Conservation (phyloP, 768 basidiomycete genomes). For the Boletus eberwhitei region DNA sequence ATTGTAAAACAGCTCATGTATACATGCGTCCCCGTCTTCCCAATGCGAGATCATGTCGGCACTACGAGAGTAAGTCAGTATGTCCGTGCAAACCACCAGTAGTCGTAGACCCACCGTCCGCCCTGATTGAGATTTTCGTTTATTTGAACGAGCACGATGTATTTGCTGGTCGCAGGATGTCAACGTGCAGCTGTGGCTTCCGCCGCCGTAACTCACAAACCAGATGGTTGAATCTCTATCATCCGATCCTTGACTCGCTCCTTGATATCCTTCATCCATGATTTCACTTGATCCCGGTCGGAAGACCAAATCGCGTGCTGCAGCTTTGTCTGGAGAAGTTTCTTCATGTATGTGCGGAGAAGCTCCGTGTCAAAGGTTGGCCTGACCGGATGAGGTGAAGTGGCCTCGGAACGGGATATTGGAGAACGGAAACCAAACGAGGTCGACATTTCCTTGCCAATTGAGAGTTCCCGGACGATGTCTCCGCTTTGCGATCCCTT, state of each 20-base stretch:
- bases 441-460: slow-evolving; percentile 22
- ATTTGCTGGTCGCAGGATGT: slow-evolving; percentile 55
- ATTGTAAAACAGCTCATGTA: slow-evolving; percentile 76
- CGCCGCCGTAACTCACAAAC: slow-evolving; percentile 59
- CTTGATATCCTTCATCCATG: slow-evolving; percentile 81
- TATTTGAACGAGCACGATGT: slow-evolving; percentile 81
- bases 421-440: slow-evolving; percentile 53
- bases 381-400: slow-evolving; percentile 46
- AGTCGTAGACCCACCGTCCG: slow-evolving; percentile 55
- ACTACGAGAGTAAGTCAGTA: slow-evolving; percentile 35
- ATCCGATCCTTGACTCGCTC: slow-evolving; percentile 84
- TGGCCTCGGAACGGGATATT: slow-evolving; percentile 56
- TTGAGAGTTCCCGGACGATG: not conserved
- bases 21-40: slow-evolving; percentile 79
- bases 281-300: slow-evolving; percentile 67
- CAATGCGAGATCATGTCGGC: slow-evolving; percentile 84
- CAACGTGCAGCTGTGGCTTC: slow-evolving; percentile 8
- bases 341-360: slow-evolving; percentile 78
- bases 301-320: slow-evolving; percentile 62
- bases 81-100: slow-evolving; percentile 1
- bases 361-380: slow-evolving; percentile 67
- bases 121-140: slow-evolving; percentile 84
- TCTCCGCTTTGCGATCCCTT: not conserved
- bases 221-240: slow-evolving; percentile 76
- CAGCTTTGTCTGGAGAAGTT: slow-evolving; percentile 68